Conservation (phyloP, 805 yeast genomes). For the Kluyveromyces starmeri region DNA sequence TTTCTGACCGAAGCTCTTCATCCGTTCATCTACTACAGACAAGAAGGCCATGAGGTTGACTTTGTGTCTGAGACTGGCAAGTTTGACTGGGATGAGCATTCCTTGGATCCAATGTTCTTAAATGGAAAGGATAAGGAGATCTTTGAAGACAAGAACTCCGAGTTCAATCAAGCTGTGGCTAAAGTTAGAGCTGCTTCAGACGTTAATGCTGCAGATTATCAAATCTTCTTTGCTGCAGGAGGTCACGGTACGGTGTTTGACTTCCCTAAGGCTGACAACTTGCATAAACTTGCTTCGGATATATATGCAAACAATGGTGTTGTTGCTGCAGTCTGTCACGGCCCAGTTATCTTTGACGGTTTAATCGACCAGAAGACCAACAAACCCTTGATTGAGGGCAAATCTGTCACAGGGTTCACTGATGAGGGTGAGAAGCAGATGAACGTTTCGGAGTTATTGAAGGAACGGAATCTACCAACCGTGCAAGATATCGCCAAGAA, state of each 20-base stretch:
- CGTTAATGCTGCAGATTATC: conserved; percentile 40
- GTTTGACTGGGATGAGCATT: conserved; percentile 51
- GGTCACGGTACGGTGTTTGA: conserved; percentile 60
- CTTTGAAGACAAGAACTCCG: conserved; percentile 33
- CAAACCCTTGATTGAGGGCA: conserved; percentile 40
- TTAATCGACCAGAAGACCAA: conserved; percentile 37
- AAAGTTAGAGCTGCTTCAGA: conserved; percentile 40
- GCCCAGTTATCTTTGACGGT: conserved; percentile 49
- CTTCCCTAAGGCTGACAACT: conserved; percentile 41
- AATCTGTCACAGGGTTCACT: conserved; percentile 52
- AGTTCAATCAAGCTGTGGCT: conserved; percentile 32
- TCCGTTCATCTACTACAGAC: conserved; percentile 41
- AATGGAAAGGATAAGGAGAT: conserved; percentile 36
- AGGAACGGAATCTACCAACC: conserved; percentile 25
- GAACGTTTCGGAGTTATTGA: conserved; percentile 20
- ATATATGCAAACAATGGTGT: conserved; percentile 46
- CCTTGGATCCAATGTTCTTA: conserved; percentile 34
- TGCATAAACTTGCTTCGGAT: conserved; percentile 38
- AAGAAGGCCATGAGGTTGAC: conserved; percentile 44
- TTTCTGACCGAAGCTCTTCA: conserved; percentile 52
- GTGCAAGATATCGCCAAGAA: conserved; percentile 33
- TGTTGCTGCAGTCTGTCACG: conserved; percentile 61
- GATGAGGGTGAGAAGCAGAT: conserved; percentile 41
- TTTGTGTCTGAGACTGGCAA: conserved; percentile 52
- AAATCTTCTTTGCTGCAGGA: conserved; percentile 52